Percentiles rank a stretch among this genome's conserved stretches.
These are phyloP conservation scores for Quercus alba DNA, from an alignment of 306 rosid genomes.

Conservation along the genomic window DNA sequence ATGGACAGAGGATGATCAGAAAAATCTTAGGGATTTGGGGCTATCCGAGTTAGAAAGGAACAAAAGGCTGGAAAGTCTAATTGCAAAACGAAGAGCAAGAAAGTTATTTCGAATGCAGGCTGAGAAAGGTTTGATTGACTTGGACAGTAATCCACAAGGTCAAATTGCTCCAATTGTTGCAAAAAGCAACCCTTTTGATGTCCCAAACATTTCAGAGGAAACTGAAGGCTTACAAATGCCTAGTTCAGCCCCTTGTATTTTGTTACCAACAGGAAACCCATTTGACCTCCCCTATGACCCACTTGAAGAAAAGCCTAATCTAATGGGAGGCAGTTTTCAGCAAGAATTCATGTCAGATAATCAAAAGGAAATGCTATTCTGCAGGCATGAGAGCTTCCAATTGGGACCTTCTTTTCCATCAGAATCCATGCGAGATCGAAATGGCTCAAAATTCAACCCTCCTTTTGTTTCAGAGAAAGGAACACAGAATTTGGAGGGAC, in stretches of 20 bases:
- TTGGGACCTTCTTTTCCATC: constrained; percentile 31
- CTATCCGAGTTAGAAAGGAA: constrained; percentile 81
- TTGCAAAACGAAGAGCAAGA: constrained; percentile 68
- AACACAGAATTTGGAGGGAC: constrained; percentile 20
- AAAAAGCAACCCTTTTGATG: constrained; percentile 20
- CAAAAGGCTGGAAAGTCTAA: constrained; percentile 66
- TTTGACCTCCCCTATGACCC: constrained; percentile 77
- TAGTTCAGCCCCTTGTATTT: constrained; percentile 73
- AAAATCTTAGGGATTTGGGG: constrained; percentile 72
- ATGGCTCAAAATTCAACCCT: neutral
- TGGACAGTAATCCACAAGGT: constrained; percentile 15
- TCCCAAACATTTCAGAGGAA: constrained; percentile 24
- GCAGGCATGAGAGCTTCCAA: constrained; percentile 73
- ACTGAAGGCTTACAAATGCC: constrained; percentile 49
- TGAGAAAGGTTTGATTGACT: constrained; percentile 33
- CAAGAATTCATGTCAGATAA: constrained; percentile 48
- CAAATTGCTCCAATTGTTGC: constrained; percentile 50
- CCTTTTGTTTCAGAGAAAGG: constrained; percentile 25
- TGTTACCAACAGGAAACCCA: constrained; percentile 49
- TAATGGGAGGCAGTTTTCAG: constrained; percentile 50
- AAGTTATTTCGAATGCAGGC: constrained; percentile 31
- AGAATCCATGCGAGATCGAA: constrained; percentile 26
- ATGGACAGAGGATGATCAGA: constrained; percentile 88
- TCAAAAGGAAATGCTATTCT: constrained; percentile 43
- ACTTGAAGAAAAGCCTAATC: constrained; percentile 64